These are phyloP conservation scores for Pichia sp. DNA, from an alignment of 1,139 yeast species.

Conservation along the genomic window DNA sequence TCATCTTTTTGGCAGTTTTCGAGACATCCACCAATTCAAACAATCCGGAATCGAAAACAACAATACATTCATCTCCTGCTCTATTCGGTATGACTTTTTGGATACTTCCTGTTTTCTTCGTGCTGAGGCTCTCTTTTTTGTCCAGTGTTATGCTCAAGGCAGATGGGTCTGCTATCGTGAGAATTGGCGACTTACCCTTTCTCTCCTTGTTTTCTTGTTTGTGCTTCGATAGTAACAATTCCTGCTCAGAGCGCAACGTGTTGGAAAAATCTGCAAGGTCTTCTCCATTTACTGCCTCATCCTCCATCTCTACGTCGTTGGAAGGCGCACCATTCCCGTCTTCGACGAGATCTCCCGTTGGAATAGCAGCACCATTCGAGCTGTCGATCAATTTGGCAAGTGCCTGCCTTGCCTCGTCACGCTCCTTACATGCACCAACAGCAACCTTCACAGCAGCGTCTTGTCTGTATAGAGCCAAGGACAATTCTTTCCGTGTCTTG, in stretches of 20 bases:
- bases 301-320: background rate
- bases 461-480: constrained; percentile 73
- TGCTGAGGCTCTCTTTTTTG: background rate
- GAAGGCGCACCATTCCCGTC: background rate
- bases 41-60: constrained; percentile 7
- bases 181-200: constrained; percentile 12
- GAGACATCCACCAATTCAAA: constrained; percentile 8
- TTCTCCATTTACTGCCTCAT: background rate
- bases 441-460: constrained; percentile 93
- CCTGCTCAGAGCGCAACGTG: constrained; percentile 10
- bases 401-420: constrained; percentile 67
- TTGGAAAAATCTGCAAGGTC: constrained; percentile 1
- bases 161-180: background rate
- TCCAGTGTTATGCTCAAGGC: background rate
- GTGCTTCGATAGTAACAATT: constrained; percentile 11
- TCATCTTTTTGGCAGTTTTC: background rate
- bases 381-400: constrained; percentile 41
- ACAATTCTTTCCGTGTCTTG: constrained; percentile 64
- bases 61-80: constrained; percentile 5
- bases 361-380: background rate
- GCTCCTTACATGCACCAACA: constrained; percentile 63
- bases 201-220: constrained; percentile 17
- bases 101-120: background rate
- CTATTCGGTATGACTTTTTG: background rate
- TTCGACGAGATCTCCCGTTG: background rate